Evolutionary conservation across 2,329 filamentous ascomycete genomes (phyloP).

Genomic region (Aureobasidium musti): DNA sequence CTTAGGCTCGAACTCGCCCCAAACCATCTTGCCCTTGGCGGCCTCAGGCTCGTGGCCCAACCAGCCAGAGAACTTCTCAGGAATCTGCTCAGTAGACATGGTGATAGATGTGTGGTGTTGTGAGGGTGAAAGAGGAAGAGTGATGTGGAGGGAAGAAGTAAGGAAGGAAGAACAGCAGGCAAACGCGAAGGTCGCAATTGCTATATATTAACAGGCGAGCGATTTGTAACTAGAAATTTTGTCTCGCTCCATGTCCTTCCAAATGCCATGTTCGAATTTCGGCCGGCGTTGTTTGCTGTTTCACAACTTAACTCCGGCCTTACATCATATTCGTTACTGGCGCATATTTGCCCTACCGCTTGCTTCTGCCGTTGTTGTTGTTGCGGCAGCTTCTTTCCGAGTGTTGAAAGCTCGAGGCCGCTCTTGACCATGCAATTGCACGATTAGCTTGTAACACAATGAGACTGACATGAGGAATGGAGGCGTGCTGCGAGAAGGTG

Average conservation of each 20-base stretch:
- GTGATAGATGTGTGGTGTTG: constrained; percentile 23
- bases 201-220: constrained; percentile 15
- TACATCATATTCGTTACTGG: not conserved
- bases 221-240: constrained; percentile 15
- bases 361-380: not conserved
- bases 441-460: not conserved
- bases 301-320: constrained; percentile 20
- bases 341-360: not conserved
- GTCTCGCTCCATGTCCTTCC: constrained; percentile 8
- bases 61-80: constrained; percentile 60
- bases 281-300: constrained; percentile 18
- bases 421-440: not conserved
- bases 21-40: constrained; percentile 57
- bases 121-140: not conserved
- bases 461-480: not conserved
- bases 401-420: not conserved
- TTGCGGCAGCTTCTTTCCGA: not conserved
- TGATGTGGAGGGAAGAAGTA: not conserved
- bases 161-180: not conserved
- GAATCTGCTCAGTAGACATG: constrained; percentile 38
- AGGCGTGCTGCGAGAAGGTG: constrained; percentile 7
- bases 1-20: constrained; percentile 52
- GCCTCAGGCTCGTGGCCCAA: constrained; percentile 54
- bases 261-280: constrained; percentile 15
- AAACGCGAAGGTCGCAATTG: not conserved